These are phyloP conservation scores for Fraxinus latifolia DNA, from an alignment of 305 asterid genomes.

Conservation along the genomic window DNA sequence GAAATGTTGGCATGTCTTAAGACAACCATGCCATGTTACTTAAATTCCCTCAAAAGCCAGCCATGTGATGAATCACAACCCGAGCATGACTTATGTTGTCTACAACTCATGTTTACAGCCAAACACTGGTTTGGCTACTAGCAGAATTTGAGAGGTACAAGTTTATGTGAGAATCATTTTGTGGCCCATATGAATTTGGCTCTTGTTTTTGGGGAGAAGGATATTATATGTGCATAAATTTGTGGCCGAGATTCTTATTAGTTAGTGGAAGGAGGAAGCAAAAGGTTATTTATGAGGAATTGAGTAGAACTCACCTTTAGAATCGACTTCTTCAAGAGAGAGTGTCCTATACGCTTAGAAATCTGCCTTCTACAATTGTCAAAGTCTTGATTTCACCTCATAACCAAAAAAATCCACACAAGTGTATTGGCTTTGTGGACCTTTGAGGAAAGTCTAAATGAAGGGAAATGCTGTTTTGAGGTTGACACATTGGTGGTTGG, in stretches of 20 bases:
- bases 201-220: constrained; percentile 11
- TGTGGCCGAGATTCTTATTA: background rate
- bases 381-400: background rate
- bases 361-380: background rate
- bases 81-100: constrained; percentile 54
- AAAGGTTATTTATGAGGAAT: background rate
- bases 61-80: constrained; percentile 67
- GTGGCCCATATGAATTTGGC: constrained; percentile 40
- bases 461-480: background rate
- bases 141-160: constrained; percentile 45
- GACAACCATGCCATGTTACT: constrained; percentile 51
- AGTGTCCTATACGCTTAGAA: background rate
- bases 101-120: constrained; percentile 31
- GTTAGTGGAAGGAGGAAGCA: background rate
- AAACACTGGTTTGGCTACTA: constrained; percentile 46
- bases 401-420: background rate
- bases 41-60: constrained; percentile 26
- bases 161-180: constrained; percentile 38
- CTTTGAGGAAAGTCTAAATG: background rate
- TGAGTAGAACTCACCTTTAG: background rate
- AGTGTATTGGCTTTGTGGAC: background rate
- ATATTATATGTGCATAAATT: background rate
- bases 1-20: constrained; percentile 44
- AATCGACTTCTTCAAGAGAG: background rate
- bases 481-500: background rate